Conservation (phyloP, 148 eudicot species). For the Spergularia bocconei region DNA sequence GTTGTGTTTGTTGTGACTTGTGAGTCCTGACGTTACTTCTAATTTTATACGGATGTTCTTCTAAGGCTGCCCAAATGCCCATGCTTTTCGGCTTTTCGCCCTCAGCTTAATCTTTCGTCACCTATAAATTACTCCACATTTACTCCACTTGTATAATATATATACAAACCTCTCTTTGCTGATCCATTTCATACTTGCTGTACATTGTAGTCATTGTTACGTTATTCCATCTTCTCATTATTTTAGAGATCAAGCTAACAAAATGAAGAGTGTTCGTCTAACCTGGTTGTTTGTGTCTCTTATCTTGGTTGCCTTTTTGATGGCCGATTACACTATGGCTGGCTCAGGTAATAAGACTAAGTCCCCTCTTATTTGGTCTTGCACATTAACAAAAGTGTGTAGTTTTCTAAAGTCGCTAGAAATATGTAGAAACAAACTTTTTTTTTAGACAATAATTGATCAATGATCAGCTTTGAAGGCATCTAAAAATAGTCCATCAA, state of each 20-base stretch:
- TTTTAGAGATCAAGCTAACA: neutral
- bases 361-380: neutral
- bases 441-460: too few species aligned
- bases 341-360: constrained; percentile 21
- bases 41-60: neutral
- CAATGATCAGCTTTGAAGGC: too few species aligned
- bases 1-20: neutral
- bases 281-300: constrained; percentile 21
- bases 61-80: neutral
- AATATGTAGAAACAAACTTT: too few species aligned
- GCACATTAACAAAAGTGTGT: neutral
- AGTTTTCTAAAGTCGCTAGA: neutral
- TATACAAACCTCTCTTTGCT: neutral
- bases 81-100: neutral
- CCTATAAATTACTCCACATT: neutral
- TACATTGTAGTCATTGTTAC: neutral
- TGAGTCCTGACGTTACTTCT: neutral
- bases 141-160: too few species aligned
- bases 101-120: neutral
- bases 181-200: neutral
- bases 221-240: neutral
- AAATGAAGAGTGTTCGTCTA: constrained; percentile 27
- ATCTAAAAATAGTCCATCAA: too few species aligned
- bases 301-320: constrained; percentile 20
- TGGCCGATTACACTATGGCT: constrained; percentile 18